Percentiles rank a stretch among this genome's conserved stretches.
These are phyloP conservation scores for Cutaneotrichosporon sp. DNA, from an alignment of 1,284 basidiomycete species.

Conservation along the genomic window DNA sequence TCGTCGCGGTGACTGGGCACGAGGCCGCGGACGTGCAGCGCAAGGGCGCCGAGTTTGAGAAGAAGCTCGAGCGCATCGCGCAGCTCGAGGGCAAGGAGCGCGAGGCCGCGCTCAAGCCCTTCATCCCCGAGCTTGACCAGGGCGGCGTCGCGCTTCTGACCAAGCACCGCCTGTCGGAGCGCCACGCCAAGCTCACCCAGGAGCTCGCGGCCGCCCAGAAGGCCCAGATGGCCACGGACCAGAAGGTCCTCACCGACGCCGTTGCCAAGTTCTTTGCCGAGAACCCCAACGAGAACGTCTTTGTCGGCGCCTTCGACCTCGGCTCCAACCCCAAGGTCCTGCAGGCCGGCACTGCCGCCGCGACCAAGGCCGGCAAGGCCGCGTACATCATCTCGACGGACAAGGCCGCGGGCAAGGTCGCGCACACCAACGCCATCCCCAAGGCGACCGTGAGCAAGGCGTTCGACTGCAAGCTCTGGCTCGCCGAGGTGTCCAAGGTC, in stretches of 20 bases:
- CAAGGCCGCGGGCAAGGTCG: constrained; percentile 68
- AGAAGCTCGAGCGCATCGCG: constrained; percentile 68
- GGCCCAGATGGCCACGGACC: constrained; percentile 73
- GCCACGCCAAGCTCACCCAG: constrained; percentile 70
- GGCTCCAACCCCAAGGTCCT: constrained; percentile 66
- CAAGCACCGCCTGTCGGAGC: constrained; percentile 79
- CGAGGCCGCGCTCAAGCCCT: constrained; percentile 80
- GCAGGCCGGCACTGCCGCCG: constrained; percentile 67
- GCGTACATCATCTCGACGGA: constrained; percentile 88
- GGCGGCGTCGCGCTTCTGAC: constrained; percentile 83
- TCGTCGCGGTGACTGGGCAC: constrained; percentile 91
- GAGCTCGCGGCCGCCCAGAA: constrained; percentile 83
- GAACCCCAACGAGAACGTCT: constrained; percentile 68
- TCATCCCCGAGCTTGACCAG: constrained; percentile 84
- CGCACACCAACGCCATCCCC: constrained; percentile 85
- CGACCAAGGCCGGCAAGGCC: constrained; percentile 75
- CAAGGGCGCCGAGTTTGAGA: constrained; percentile 66
- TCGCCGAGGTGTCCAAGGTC: constrained; percentile 70
- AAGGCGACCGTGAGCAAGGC: constrained; percentile 62
- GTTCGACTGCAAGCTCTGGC: constrained; percentile 81
- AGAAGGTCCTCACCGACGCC: constrained; percentile 73
- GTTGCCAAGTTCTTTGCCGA: constrained; percentile 73
- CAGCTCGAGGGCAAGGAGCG: constrained; percentile 72
- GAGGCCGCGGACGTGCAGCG: constrained; percentile 83
- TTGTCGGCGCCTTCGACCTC: constrained; percentile 66